Percentiles rank a stretch among this genome's conserved stretches.
These are phyloP conservation scores for Xylaria sp. DNA, from an alignment of 495 filamentous ascomycete genomes.

Conservation along the genomic window DNA sequence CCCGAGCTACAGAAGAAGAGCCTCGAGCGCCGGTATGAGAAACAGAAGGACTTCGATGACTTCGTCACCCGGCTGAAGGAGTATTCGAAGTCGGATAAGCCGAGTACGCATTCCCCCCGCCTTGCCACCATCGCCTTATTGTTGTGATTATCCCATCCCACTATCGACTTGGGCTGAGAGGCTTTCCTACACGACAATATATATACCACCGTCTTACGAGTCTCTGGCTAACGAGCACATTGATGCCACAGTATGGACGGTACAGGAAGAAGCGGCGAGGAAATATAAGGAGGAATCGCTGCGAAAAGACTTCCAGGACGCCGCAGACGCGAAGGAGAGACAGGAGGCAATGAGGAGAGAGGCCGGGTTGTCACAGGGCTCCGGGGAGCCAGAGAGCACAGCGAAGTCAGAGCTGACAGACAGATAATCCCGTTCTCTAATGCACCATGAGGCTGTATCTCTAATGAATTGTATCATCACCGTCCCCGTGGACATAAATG, in stretches of 20 bases:
- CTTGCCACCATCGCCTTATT: neutral
- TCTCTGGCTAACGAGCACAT: constrained; percentile 18
- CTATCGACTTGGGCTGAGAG: neutral
- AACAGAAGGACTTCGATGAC: constrained; percentile 84
- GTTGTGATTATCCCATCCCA: neutral
- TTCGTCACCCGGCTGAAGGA: constrained; percentile 85
- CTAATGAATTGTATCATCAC: constrained; percentile 18
- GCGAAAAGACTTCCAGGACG: constrained; percentile 57
- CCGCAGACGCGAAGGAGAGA: constrained; percentile 67
- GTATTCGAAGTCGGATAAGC: constrained; percentile 89
- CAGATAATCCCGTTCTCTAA: constrained; percentile 15
- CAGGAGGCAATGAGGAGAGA: constrained; percentile 65
- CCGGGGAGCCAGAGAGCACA: constrained; percentile 15
- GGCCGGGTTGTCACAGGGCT: constrained; percentile 41
- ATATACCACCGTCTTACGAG: neutral
- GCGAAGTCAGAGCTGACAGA: constrained; percentile 21
- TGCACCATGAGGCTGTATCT: too few species aligned
- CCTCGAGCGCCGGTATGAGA: constrained; percentile 72
- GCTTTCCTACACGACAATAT: neutral
- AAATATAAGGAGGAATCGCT: constrained; percentile 59
- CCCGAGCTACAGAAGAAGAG: constrained; percentile 88
- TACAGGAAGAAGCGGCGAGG: constrained; percentile 69
- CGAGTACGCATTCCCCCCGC: constrained; percentile 55
- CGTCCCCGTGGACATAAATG: neutral
- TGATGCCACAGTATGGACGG: constrained; percentile 67